Evolutionary conservation across 352 stramenopile genomes (phyloP).

Genomic region (Bremia lactucae): DNA sequence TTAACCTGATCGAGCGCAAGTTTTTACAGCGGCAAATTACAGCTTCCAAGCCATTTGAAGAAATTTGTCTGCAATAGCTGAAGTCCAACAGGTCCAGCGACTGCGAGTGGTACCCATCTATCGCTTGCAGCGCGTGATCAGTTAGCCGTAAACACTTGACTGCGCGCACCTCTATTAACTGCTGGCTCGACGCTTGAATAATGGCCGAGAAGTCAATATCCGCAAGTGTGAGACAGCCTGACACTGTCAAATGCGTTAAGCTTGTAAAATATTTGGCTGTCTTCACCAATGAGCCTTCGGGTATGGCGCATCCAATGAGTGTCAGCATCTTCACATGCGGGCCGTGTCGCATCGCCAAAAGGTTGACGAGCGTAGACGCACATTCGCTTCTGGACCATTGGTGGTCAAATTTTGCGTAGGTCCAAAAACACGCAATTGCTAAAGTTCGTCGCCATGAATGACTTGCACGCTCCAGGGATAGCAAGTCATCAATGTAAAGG

Average conservation of each 20-base stretch:
- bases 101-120: constrained; percentile 19
- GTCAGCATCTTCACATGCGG: constrained; percentile 25
- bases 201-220: constrained; percentile 34
- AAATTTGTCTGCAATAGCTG: constrained; percentile 49
- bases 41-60: constrained; percentile 19
- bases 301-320: constrained; percentile 39
- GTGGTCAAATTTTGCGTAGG: constrained; percentile 20
- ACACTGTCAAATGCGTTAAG: constrained; percentile 38
- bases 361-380: constrained; percentile 16
- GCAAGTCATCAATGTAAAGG: constrained; percentile 38
- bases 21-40: constrained; percentile 20
- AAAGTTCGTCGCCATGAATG: constrained; percentile 26
- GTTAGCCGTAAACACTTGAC: constrained; percentile 48
- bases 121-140: constrained; percentile 20
- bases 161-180: constrained; percentile 32
- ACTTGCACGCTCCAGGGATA: constrained; percentile 39
- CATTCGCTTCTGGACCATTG: constrained; percentile 21
- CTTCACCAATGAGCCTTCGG: constrained; percentile 20
- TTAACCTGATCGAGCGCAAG: constrained; percentile 36
- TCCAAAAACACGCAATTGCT: constrained; percentile 22
- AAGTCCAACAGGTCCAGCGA: constrained; percentile 40
- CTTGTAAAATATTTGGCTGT: constrained; percentile 21
- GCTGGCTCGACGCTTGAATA: constrained; percentile 21
- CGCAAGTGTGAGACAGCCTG: constrained; percentile 40
- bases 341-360: constrained; percentile 31